Evolutionary conservation across 2,329 filamentous ascomycete genomes (phyloP).

Genomic region (Bipolaris zeicola): DNA sequence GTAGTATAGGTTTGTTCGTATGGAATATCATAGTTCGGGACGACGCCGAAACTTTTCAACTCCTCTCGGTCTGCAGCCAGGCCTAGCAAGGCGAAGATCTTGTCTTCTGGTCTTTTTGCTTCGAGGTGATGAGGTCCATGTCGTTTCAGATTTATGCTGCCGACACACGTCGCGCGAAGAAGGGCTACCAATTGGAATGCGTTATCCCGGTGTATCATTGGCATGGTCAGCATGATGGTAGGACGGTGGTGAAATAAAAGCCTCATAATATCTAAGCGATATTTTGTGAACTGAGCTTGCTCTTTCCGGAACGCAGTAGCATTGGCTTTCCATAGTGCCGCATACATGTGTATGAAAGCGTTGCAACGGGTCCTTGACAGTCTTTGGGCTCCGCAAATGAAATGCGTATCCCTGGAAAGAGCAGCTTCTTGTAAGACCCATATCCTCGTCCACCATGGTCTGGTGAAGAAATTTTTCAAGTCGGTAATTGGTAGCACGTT

Average conservation of each 20-base stretch:
- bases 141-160: not conserved
- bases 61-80: conserved; percentile 21
- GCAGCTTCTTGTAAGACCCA: conserved; percentile 19
- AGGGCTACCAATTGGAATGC: not conserved
- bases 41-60: conserved; percentile 5
- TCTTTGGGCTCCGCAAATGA: conserved; percentile 17
- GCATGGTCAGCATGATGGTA: not conserved
- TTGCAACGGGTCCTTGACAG: not conserved
- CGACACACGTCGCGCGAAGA: conserved; percentile 1
- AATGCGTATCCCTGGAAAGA: conserved; percentile 3
- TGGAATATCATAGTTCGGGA: conserved; percentile 10
- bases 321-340: not conserved
- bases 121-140: conserved; percentile 11
- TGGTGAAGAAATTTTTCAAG: conserved; percentile 13
- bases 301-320: not conserved
- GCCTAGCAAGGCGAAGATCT: conserved; percentile 23
- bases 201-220: not conserved
- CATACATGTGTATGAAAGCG: not conserved
- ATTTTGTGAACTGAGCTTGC: not conserved
- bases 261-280: not conserved
- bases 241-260: not conserved
- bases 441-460: conserved; percentile 22
- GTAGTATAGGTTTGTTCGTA: conserved; percentile 1
- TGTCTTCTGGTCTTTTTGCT: conserved; percentile 19
- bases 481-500: conserved; percentile 3